These are phyloP conservation scores for Trametes cingulata DNA, from an alignment of 768 basidiomycete species.

Conservation along the genomic window DNA sequence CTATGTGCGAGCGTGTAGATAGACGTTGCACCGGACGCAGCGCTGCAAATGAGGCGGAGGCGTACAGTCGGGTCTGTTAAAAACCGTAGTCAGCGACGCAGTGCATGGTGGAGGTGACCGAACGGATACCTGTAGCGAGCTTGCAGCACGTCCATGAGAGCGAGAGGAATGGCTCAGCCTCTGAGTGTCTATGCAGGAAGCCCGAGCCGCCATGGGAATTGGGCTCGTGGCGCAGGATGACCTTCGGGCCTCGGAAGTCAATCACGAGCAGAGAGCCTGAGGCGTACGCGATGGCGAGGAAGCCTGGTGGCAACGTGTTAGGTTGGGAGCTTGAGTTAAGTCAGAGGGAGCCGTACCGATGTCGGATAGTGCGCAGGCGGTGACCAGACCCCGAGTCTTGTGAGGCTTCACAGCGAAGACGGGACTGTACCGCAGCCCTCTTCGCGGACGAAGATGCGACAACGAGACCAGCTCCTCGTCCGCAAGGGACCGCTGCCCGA, in stretches of 20 bases:
- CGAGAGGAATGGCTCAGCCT: constrained; percentile 47
- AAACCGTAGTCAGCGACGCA: not conserved
- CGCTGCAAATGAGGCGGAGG: constrained; percentile 64
- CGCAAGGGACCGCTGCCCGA: constrained; percentile 27
- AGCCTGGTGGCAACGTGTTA: constrained; percentile 47
- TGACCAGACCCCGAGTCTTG: constrained; percentile 42
- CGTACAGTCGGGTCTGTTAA: constrained; percentile 43
- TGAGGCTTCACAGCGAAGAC: constrained; percentile 56
- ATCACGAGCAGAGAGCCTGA: constrained; percentile 62
- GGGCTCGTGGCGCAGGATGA: constrained; percentile 55
- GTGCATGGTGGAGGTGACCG: not conserved
- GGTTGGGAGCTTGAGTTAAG: too few species aligned
- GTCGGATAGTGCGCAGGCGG: constrained; percentile 65
- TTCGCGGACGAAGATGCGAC: constrained; percentile 45
- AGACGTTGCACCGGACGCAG: constrained; percentile 57
- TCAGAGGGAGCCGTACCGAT: constrained; percentile 55
- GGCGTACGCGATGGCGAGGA: constrained; percentile 70
- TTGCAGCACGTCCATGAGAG: constrained; percentile 69
- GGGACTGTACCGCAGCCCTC: constrained; percentile 54
- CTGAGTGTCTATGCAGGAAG: constrained; percentile 35
- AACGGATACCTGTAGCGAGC: constrained; percentile 49
- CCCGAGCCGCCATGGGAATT: constrained; percentile 43
- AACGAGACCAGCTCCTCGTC: constrained; percentile 58
- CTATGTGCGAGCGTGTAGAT: constrained; percentile 54
- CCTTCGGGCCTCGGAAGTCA: constrained; percentile 72